phyloP scores from a whole-genome alignment of 1,284 basidiomycete species.

The Gymnopus androsaceus region DNA sequence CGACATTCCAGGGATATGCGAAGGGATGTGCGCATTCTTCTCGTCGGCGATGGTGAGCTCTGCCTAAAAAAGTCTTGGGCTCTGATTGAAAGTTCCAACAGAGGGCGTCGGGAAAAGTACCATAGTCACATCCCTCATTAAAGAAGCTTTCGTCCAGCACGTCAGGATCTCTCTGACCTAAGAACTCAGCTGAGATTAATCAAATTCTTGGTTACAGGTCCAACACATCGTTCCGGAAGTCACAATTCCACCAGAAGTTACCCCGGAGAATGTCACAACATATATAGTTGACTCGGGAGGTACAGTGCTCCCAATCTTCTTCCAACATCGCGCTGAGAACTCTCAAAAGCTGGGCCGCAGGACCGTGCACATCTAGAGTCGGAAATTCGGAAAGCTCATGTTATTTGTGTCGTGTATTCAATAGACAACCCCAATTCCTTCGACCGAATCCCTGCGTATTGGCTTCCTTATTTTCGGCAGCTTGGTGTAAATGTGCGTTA shows the following conservation, averaged over 20 bases:
- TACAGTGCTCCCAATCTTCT: constrained; percentile 30
- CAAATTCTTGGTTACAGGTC: constrained; percentile 52
- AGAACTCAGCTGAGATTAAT: constrained; percentile 13
- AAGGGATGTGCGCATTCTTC: constrained; percentile 88
- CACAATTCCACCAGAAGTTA: constrained; percentile 93
- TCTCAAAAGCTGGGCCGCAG: constrained; percentile 63
- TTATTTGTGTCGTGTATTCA: constrained; percentile 96
- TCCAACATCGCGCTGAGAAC: constrained; percentile 18
- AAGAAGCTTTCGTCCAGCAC: constrained; percentile 89
- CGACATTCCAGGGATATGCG: constrained; percentile 54
- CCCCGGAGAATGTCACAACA: constrained; percentile 93
- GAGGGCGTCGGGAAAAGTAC: constrained; percentile 95
- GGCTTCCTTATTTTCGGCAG: constrained; percentile 96
- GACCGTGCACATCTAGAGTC: constrained; percentile 89
- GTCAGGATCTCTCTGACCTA: constrained; percentile 46
- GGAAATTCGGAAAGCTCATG: constrained; percentile 95
- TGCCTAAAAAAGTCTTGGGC: constrained; percentile 13
- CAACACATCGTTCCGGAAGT: constrained; percentile 93
- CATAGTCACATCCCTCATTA: constrained; percentile 93
- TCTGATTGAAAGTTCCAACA: constrained; percentile 34
- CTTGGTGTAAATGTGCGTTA: constrained; percentile 84
- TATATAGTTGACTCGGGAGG: constrained; percentile 95
- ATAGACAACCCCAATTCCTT: constrained; percentile 96
- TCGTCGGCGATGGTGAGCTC: constrained; percentile 87
- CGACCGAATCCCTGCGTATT: constrained; percentile 97